These are phyloP conservation scores for Lasiodiplodia hormozganensis DNA, from an alignment of 2,329 filamentous ascomycete genomes.

Conservation along the genomic window DNA sequence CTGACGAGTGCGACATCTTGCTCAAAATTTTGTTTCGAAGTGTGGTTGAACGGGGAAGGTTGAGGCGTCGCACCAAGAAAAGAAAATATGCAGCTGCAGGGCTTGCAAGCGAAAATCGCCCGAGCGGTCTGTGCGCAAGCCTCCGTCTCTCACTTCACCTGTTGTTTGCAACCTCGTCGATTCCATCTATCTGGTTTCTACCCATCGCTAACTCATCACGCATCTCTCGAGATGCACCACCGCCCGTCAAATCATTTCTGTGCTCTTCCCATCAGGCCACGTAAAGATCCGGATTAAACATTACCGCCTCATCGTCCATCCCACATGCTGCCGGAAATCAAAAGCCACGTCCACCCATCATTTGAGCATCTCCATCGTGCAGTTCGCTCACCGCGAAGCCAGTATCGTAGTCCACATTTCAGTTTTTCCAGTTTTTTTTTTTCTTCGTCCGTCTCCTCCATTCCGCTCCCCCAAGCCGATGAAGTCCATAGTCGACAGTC, in stretches of 20 bases:
- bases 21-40: neutral
- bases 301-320: neutral
- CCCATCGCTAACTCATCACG: neutral
- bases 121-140: neutral
- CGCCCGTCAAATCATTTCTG: neutral
- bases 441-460: neutral
- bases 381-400: neutral
- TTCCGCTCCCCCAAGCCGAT: slow-evolving; percentile 47
- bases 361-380: neutral
- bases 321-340: neutral
- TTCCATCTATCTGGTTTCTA: neutral
- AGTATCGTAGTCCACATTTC: neutral
- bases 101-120: slow-evolving; percentile 22
- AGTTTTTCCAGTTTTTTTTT: neutral
- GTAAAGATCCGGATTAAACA: neutral
- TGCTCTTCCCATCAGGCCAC: neutral
- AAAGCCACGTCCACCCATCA: neutral
- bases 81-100: slow-evolving; percentile 19
- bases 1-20: slow-evolving; percentile 23
- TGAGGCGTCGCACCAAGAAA: neutral
- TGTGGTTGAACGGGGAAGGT: neutral
- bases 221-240: neutral
- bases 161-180: neutral
- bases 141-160: neutral
- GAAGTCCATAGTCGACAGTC: slow-evolving; percentile 75